These are phyloP conservation scores for Geotrichum cucujoidarum DNA, from an alignment of 1,139 yeast species.

Conservation along the genomic window DNA sequence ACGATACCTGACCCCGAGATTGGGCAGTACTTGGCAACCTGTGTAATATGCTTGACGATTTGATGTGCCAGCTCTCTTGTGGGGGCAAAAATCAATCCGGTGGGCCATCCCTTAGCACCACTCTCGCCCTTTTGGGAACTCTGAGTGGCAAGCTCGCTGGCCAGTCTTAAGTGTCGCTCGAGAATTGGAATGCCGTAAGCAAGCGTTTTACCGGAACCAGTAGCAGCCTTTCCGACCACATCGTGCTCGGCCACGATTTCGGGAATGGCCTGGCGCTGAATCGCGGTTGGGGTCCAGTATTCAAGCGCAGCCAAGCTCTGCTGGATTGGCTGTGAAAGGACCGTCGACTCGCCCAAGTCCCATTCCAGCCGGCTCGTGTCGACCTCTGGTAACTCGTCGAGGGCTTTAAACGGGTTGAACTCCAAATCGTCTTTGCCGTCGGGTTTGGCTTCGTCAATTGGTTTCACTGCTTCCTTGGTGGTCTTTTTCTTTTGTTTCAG, in stretches of 20 bases:
- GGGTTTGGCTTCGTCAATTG: slow-evolving; percentile 14
- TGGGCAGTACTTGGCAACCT: slow-evolving; percentile 57
- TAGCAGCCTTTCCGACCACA: slow-evolving; percentile 91
- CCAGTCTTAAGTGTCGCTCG: slow-evolving; percentile 44
- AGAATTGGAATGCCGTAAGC: slow-evolving; percentile 95
- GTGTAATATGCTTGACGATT: slow-evolving; percentile 72
- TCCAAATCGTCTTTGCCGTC: slow-evolving; percentile 20
- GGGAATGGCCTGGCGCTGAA: slow-evolving; percentile 77
- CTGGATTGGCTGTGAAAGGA: slow-evolving; percentile 51
- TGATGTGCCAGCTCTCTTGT: slow-evolving; percentile 96
- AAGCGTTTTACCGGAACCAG: slow-evolving; percentile 96
- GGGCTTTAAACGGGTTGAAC: slow-evolving; percentile 18
- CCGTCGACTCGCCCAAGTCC: slow-evolving; percentile 25
- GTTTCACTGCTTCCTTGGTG: slow-evolving; percentile 17
- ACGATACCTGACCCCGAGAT: slow-evolving; percentile 51
- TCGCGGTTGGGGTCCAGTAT: slow-evolving; percentile 72
- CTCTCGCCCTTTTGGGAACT: slow-evolving; percentile 18
- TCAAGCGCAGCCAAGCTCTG: slow-evolving; percentile 56
- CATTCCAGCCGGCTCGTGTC: slow-evolving; percentile 27
- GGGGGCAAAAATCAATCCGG: slow-evolving; percentile 85
- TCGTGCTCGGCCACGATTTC: slow-evolving; percentile 67
- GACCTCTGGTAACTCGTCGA: slow-evolving; percentile 26
- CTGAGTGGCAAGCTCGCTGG: slow-evolving; percentile 20
- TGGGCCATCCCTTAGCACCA: slow-evolving; percentile 42
- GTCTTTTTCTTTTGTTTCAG: slow-evolving; percentile 23